These are phyloP conservation scores for Hyaloscypha bicolor DNA, from an alignment of 495 filamentous ascomycete species.

Conservation along the genomic window DNA sequence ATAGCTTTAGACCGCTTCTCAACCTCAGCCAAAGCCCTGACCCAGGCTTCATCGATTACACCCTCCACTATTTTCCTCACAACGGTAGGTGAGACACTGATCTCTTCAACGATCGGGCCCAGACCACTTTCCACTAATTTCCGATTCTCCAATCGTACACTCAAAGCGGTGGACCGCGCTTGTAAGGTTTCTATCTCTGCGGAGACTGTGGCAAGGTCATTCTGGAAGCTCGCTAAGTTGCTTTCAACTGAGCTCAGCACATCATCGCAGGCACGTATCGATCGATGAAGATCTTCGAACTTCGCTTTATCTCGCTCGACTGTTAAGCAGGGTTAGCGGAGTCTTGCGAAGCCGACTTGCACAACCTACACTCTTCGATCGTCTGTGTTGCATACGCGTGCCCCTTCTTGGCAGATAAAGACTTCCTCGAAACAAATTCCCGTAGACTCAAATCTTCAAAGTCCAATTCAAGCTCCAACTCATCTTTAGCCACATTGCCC, in stretches of 20 bases:
- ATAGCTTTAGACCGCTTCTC: slow-evolving; percentile 75
- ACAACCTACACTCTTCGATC: slow-evolving; percentile 71
- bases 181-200: slow-evolving; percentile 94
- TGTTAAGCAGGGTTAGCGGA: slow-evolving; percentile 34
- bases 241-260: slow-evolving; percentile 90
- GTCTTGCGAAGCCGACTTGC: slow-evolving; percentile 8
- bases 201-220: slow-evolving; percentile 87
- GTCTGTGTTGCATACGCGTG: slow-evolving; percentile 65
- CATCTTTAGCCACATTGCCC: slow-evolving; percentile 29
- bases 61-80: slow-evolving; percentile 85
- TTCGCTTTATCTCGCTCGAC: slow-evolving; percentile 84
- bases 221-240: slow-evolving; percentile 89
- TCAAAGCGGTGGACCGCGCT: slow-evolving; percentile 79
- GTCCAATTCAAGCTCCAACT: slow-evolving; percentile 65
- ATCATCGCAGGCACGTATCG: slow-evolving; percentile 88
- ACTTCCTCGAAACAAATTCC: slow-evolving; percentile 60
- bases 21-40: slow-evolving; percentile 80
- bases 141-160: slow-evolving; percentile 85
- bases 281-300: slow-evolving; percentile 88
- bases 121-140: slow-evolving; percentile 86
- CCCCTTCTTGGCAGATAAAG: slow-evolving; percentile 38
- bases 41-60: slow-evolving; percentile 87
- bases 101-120: slow-evolving; percentile 88
- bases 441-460: slow-evolving; percentile 76
- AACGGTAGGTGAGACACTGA: slow-evolving; percentile 79